Base-by-base conservation (phyloP, 2,329 filamentous ascomycete species). In the Fusarium haematococcum region DNA sequence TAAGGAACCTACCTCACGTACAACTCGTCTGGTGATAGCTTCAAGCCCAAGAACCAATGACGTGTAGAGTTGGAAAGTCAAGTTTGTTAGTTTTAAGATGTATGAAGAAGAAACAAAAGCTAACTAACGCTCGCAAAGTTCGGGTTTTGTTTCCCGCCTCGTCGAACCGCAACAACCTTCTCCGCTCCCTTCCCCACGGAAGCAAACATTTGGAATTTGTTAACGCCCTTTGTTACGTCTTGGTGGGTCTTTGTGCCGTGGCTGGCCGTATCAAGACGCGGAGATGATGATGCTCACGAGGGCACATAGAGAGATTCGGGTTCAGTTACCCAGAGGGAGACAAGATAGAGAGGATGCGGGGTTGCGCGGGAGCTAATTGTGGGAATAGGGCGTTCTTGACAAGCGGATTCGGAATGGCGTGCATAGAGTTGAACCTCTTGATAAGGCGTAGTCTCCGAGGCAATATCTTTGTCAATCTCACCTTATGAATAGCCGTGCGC, bases 351-450 rank as follows among this genome's bases (percentile, higher is more conserved):
- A 43, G 37, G 39, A 61, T 75, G 72, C 72, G 73, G 73, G 73
- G 73, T 74, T 72, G 41, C 35, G 41, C 59, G 54, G 57, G 54
- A 23, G 43, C 71, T 72, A 74, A 56, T 20, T 63, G 65, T 71
- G 71, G 71, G 41, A 43, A 73, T 75, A 74, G 72, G 72, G 73
- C 72, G 73, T 70, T 75, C 73, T 75, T 75, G 73, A 75, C 73
- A 75, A 75, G 73, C 20, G 16, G 48, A 64, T 32, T 32, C 58
- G 32, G 30, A 30, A 69, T 65, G 48, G 27, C 39, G 30, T 20
- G 23, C 27, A 32, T 50, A 20, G 3, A 56, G 20, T 16, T 23
- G 33, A 23, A 23, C 16, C 14, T 37, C n/a, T 35, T 20, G 50
- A 56, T 56, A 56, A 54, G 27, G 20, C 3, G n/a, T 8, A 43